Evolutionary conservation across 345 rosid genomes (phyloP).

Genomic region (Eucalyptus sp.): DNA sequence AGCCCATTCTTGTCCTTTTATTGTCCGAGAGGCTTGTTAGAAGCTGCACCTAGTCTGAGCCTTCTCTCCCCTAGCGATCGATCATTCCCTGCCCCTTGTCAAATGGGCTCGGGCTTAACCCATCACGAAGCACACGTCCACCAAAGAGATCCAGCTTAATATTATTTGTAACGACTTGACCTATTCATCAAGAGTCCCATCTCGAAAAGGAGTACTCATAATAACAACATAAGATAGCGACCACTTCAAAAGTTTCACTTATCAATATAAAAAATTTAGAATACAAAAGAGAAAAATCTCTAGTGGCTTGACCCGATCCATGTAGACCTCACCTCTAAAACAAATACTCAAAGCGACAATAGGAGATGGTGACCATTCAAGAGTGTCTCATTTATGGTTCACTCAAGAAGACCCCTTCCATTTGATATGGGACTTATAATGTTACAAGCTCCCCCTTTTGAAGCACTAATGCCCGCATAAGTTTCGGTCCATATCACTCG

Average conservation of each 20-base stretch:
- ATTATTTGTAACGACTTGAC: not conserved
- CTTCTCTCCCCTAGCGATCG: not conserved
- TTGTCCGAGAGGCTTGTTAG: not conserved
- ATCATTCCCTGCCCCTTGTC: not conserved
- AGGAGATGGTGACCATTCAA: not conserved
- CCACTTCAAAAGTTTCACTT: not conserved
- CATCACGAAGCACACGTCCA: accelerated
- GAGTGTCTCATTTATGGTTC: not conserved
- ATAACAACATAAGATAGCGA: not conserved
- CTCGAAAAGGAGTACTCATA: not conserved
- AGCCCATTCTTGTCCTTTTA: not conserved
- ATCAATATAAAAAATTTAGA: not conserved
- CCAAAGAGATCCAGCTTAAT: not conserved
- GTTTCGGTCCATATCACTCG: not conserved
- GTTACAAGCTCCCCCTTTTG: not conserved
- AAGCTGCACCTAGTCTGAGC: not conserved
- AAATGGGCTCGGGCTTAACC: not conserved
- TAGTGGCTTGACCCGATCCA: not conserved
- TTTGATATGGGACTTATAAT: not conserved
- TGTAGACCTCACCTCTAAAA: not conserved
- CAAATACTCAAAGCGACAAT: not conserved
- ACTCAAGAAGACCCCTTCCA: not conserved
- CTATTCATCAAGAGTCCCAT: not conserved
- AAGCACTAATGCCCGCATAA: not conserved
- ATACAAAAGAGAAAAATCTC: not conserved